These are phyloP conservation scores for Haplosporangium sp. DNA, from an alignment of 371 early-diverging fungal genomes.

Conservation along the genomic window DNA sequence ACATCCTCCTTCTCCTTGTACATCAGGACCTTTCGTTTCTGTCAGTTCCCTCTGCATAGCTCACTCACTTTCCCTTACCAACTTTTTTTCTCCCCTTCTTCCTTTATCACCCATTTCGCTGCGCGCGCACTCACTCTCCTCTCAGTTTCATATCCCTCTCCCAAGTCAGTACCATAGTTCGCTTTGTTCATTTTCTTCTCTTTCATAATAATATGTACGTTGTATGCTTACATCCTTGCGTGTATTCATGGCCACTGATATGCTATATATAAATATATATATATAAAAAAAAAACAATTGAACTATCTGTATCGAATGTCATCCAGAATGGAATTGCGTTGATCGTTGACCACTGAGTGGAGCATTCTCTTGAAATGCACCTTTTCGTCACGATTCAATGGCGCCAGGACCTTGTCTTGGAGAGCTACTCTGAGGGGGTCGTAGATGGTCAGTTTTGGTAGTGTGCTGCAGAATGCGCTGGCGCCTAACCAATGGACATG, in stretches of 20 bases:
- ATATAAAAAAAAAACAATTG: neutral
- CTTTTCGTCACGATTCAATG: constrained; percentile 10
- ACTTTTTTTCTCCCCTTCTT: neutral
- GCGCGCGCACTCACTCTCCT: neutral
- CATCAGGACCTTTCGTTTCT: neutral
- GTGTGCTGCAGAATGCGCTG: constrained; percentile 22
- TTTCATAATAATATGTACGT: constrained; percentile 9
- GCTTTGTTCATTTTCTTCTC: neutral
- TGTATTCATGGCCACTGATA: neutral
- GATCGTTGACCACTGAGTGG: constrained; percentile 23
- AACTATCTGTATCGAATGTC: constrained; percentile 23
- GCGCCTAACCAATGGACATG: constrained; percentile 55
- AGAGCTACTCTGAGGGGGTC: constrained; percentile 9
- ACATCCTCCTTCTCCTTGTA: constrained; percentile 2
- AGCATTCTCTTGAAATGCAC: constrained; percentile 23
- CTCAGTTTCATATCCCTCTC: constrained; percentile 13
- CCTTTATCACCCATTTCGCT: neutral
- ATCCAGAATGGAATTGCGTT: constrained; percentile 35
- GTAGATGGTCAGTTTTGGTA: constrained; percentile 18
- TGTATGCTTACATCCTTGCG: neutral
- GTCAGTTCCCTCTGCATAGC: too few relatives aligned
- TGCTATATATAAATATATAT: neutral
- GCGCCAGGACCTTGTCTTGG: constrained; percentile 16
- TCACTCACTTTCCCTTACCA: neutral
- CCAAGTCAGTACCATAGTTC: constrained; percentile 10